Evolutionary conservation across 1,284 basidiomycete species (phyloP), one percentile per base, ranked within the genome.

Genomic region (Phellinidium pouzarii): DNA sequence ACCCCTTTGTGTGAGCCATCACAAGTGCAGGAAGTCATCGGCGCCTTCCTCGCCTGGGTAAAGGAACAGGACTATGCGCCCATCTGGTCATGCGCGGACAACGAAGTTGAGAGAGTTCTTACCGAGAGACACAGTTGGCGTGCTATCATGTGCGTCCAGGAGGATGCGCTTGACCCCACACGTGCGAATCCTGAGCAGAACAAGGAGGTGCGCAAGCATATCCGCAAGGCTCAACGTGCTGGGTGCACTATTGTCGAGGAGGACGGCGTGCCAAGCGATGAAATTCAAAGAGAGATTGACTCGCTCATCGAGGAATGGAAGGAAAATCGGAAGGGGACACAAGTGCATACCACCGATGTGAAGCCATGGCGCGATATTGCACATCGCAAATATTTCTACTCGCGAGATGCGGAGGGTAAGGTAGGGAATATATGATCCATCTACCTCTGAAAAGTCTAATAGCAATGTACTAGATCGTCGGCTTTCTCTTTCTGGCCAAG

Each of bases 381-480:
- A 56, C 79, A 82, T 60, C 64, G 78, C 34, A 66, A 66, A 59
- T 82, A 80, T 68, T 79, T 74, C 63, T 70, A 77, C 57, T 76
- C 75, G 1, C 65, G 69, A 22, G 71, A 77, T 55, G 66, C 65
- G 55, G 61, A 71, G 6, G 67, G 66, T 25, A 66, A 68, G 62
- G 71, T 77, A 38, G 58, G 59, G 37, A 2, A 29, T 31, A 11
- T 42, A 29, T 38, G 36, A 19, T 27, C 42, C 40, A 26, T 59
- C 55, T 19, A 8, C 41, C 22, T 9, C 27, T 7, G 23, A 9
- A 50, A 26, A n/a, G 25, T 29, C 5, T 14, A 11, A 38, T 17
- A 27, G 7, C 36, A 14, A 42, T 9, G 26, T 22, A 36, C 6
- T 54, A 71, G 67, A 61, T 68, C 8, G 67, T 69, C 56, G 72